These are phyloP conservation scores for Leishmania braziliensis DNA, from an alignment of 208 protist genomes.

Conservation along the genomic window DNA sequence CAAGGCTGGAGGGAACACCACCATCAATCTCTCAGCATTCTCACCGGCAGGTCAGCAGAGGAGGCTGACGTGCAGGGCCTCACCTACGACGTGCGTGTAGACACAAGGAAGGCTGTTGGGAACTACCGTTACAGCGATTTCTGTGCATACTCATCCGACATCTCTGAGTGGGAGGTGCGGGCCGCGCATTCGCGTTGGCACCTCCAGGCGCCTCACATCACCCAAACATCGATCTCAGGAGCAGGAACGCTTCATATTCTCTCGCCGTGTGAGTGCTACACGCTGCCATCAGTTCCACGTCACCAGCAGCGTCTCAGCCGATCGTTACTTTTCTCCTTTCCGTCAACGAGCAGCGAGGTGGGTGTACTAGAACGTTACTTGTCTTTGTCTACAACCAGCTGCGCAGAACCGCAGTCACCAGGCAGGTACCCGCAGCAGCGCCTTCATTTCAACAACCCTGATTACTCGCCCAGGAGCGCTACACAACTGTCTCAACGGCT, in stretches of 20 bases:
- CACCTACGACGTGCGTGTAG: not conserved
- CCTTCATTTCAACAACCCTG: not conserved
- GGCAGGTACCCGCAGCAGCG: not conserved
- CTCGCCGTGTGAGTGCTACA: not conserved
- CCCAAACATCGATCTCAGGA: not conserved
- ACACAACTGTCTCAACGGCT: not conserved
- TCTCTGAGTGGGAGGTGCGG: not conserved
- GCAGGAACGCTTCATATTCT: not conserved
- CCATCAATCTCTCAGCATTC: not conserved
- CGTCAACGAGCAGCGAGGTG: constrained; percentile 6
- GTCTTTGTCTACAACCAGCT: not conserved
- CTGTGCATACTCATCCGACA: not conserved
- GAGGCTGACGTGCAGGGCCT: not conserved
- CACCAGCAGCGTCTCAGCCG: constrained; percentile 1
- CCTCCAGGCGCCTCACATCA: not conserved
- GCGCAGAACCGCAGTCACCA: not conserved
- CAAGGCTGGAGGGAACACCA: not conserved
- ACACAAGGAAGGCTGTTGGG: not conserved
- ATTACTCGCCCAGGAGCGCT: not conserved
- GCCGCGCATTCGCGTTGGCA: not conserved
- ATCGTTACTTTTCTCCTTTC: not conserved
- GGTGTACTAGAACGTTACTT: not conserved
- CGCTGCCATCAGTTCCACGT: not conserved
- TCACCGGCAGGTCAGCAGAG: not conserved
- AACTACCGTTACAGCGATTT: not conserved